Evolutionary conservation across 129 eudicot species (phyloP), one percentile per base, ranked within the genome.

Genomic region (Pittosporum tobira): DNA sequence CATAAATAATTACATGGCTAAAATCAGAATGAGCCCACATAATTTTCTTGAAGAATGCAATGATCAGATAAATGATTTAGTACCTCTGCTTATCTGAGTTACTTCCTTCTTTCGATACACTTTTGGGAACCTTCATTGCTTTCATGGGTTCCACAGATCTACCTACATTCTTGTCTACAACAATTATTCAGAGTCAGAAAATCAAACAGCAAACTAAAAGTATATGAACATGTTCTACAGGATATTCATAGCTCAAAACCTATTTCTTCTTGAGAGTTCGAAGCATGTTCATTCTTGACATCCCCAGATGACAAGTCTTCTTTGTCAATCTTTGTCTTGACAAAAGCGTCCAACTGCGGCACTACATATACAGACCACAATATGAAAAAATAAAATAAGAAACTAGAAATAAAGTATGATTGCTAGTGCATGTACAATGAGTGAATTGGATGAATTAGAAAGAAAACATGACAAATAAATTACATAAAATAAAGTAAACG

Each of bases 41-140:
- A 44, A 22, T 31, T 34, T 27, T 23, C 62, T 36, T 56, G 40
- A 59, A 27, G 47, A 65, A 26, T 20, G 16, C 42, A 42, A 36
- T 14, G 12, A 30, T 59, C 19, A 48, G 6, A 57, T 27, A 45
- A 57, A 47, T 34, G n/a, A 31, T 40, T 13, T 14, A 48, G 31
- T 72, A 86, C 94, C 94, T 83, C 70, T 82, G 83, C 68, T 75
- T 79, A 38, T 65, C 76, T 63, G 87, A 68, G 70, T 38, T 45
- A 51, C 54, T 72, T 36, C 59, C 81, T 50, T 57, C 80, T 15
- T 49, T 73, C 29, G 65, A 65, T 58, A 45, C 65, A 58, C 56
- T 70, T 60, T 29, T 42, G n/a, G 27, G 18, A 22, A 64, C 57
- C 29, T 46, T 59, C 38, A 15, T 61, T 36, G 37, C 64, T 65